Base-by-base conservation (phyloP, 192 early-diverging fungal genomes). In the Spizellomyces punctatus region DNA sequence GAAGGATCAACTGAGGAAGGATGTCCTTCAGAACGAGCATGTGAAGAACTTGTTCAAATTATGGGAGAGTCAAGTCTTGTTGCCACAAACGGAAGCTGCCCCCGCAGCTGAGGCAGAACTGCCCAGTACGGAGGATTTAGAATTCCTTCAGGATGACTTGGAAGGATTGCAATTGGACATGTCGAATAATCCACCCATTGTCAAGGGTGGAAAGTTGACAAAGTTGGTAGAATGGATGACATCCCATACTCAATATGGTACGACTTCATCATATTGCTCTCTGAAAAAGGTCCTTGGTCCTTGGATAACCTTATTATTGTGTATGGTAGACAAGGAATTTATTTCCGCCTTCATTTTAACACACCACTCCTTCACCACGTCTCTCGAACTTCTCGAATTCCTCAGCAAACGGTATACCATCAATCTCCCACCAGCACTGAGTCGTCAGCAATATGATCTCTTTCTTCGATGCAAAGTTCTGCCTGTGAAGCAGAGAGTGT, bases 351-450 rank as follows among this genome's bases (percentile, higher is more conserved):
- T 88, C 8, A 43, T 88, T 9, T 21, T 87, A 41, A 88, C 86
- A 8, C 86, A 88, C 65, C 86, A 88, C 61, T 88, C 86, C 3
- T 83, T 88, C 56, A 83, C 78, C 2, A 85, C 86, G 16, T 83
- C 83, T 6, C 48, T 75, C 19, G 78, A 83, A 47, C 65, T 88
- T 8, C 56, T 86, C 63, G 77, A 85, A 54, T 64, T 69, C 4
- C 64, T 86, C 41, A 60, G 75, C 10, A 58, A 63, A 17, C 64
- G 83, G 64, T 86, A 86, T 61, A 75, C 64, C 42, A 56, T 86
- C 21, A 76, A 75, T 0, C 75, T 81, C 12, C 85, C 83, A 46
- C 69, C 64, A 48, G 82, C 76, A 10, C 58, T 86, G 12, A 79
- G 63, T 58, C 67, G 83, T 19, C 10, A 59, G 36, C 66, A 77